These are phyloP conservation scores for Leishmania arabica DNA, from an alignment of 208 protist species.

Conservation along the genomic window DNA sequence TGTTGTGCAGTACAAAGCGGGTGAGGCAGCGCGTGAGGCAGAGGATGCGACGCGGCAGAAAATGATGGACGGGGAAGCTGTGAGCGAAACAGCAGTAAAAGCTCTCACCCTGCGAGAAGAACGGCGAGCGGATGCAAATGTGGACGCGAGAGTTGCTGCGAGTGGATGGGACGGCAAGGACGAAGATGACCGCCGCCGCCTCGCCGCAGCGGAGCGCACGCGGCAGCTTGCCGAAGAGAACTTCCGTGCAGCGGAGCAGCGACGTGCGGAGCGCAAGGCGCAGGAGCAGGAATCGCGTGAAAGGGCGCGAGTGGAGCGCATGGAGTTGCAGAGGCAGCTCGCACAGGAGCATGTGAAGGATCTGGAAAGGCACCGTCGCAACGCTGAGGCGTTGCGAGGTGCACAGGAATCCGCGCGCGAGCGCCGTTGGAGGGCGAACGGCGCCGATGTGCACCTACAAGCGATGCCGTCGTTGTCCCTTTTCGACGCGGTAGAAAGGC, in stretches of 20 bases:
- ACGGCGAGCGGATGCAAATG: background rate
- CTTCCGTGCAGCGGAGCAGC: conserved; percentile 4
- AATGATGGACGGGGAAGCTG: conserved; percentile 17
- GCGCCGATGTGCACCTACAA: background rate
- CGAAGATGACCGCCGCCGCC: conserved; percentile 20
- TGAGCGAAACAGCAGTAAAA: conserved; percentile 17
- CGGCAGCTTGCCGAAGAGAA: conserved; percentile 27
- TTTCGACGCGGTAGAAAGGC: conserved; percentile 26
- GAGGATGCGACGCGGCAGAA: conserved; percentile 10
- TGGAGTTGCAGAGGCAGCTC: conserved; percentile 11
- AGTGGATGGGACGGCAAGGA: conserved; percentile 13
- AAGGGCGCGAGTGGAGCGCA: background rate
- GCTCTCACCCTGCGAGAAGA: conserved; percentile 3
- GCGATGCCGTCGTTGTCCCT: conserved; percentile 9
- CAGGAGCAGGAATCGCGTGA: conserved; percentile 4
- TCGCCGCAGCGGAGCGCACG: conserved; percentile 7
- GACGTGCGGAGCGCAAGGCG: conserved; percentile 19
- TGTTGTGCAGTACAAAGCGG: conserved; percentile 20
- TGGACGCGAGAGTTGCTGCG: background rate
- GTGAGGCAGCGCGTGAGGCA: conserved; percentile 11
- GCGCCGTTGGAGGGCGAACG: background rate
- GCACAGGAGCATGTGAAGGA: conserved; percentile 5
- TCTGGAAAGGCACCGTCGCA: conserved; percentile 14
- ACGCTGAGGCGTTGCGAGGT: conserved; percentile 18
- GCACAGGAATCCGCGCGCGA: conserved; percentile 24